Evolutionary conservation across 768 basidiomycete genomes (phyloP).

Genomic region (Leccinum rimulosum): DNA sequence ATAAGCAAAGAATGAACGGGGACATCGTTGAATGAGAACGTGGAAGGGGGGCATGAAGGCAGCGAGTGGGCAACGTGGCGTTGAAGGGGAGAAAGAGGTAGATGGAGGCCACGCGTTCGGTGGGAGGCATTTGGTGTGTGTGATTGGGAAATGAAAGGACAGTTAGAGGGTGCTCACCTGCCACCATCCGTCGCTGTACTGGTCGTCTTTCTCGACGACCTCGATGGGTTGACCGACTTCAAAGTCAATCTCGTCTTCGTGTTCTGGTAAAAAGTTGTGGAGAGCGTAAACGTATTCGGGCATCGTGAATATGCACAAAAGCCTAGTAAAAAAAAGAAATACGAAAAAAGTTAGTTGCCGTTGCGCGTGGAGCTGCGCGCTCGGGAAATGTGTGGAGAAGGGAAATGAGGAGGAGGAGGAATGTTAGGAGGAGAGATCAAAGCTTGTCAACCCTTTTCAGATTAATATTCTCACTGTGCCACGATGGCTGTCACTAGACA

Average conservation of each 20-base stretch:
- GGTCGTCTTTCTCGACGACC: conserved; percentile 90
- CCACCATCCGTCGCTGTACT: conserved; percentile 97
- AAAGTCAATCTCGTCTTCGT: conserved; percentile 91
- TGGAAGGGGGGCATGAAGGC: conserved; percentile 10
- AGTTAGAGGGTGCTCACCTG: conserved; percentile 41
- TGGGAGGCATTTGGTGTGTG: conserved; percentile 1
- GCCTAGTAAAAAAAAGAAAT: neutral
- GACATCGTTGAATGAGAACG: conserved; percentile 23
- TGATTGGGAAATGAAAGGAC: conserved; percentile 11
- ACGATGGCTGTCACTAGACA: conserved; percentile 15
- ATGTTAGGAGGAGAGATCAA: neutral
- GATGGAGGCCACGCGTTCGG: conserved; percentile 8
- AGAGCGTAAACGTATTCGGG: conserved; percentile 83
- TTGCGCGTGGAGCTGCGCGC: neutral
- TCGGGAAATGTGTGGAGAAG: neutral
- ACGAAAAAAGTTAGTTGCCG: neutral
- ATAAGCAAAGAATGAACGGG: conserved; percentile 25
- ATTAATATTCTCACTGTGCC: neutral
- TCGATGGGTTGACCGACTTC: conserved; percentile 83
- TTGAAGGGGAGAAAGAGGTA: neutral
- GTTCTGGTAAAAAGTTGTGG: conserved; percentile 87
- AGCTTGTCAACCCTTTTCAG: neutral
- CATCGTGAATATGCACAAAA: conserved; percentile 41
- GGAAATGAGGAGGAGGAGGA: neutral
- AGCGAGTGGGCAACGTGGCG: conserved; percentile 9